Percentiles rank a stretch among this genome's conserved stretches.
These are phyloP conservation scores for Scedosporium aurantiacum DNA, from an alignment of 2,329 filamentous ascomycete species.

Conservation along the genomic window DNA sequence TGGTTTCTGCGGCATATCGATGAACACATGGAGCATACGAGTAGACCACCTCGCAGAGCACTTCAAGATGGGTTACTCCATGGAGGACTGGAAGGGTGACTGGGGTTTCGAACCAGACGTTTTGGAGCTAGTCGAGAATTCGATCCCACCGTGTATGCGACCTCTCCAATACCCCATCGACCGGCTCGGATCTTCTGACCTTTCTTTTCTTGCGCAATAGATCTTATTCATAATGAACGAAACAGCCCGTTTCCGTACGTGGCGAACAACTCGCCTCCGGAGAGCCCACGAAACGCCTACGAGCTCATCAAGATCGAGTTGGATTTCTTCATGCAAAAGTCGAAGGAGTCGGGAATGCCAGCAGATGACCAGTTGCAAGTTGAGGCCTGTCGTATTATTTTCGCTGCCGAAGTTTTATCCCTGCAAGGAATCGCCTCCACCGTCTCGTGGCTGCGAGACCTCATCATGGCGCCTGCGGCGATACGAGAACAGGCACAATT, in stretches of 20 bases:
- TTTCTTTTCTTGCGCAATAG: conserved; percentile 24
- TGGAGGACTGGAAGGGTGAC: conserved; percentile 60
- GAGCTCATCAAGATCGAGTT: conserved; percentile 50
- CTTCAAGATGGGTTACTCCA: conserved; percentile 54
- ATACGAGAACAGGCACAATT: conserved; percentile 33
- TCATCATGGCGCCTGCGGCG: conserved; percentile 39
- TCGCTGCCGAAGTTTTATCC: conserved; percentile 38
- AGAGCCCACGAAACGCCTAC: conserved; percentile 45
- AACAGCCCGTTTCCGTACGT: conserved; percentile 43
- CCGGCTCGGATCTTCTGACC: conserved; percentile 28
- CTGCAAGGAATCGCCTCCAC: conserved; percentile 25
- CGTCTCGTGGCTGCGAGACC: conserved; percentile 45
- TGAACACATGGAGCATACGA: conserved; percentile 50
- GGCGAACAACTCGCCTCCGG: conserved; percentile 31
- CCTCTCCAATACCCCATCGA: conserved; percentile 24
- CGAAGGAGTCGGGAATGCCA: conserved; percentile 26
- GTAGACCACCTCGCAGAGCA: conserved; percentile 56
- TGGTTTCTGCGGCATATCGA: conserved; percentile 52
- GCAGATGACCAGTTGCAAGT: conserved; percentile 42
- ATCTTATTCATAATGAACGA: conserved; percentile 54
- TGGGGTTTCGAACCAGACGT: conserved; percentile 56
- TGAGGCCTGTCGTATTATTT: conserved; percentile 50
- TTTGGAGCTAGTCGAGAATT: conserved; percentile 53
- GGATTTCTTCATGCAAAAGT: conserved; percentile 37
- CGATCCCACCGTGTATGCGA: conserved; percentile 52